Base-by-base conservation (phyloP, 2,329 filamentous ascomycete species). In the Botrytis elliptica region DNA sequence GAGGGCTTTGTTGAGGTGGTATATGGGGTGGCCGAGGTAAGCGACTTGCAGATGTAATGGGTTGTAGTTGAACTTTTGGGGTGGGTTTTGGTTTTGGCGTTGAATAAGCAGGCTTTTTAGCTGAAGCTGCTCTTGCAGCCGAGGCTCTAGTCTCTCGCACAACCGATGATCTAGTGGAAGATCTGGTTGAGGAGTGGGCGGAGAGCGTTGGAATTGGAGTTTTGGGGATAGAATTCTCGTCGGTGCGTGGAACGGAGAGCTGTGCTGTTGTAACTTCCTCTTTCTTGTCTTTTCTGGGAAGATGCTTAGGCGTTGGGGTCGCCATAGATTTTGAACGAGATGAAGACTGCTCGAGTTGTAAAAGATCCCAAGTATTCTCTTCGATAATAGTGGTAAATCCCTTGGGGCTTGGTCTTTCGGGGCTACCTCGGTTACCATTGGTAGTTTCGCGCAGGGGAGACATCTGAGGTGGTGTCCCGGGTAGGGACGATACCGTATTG, bases 1-100 rank as follows among this genome's bases (percentile, higher is more conserved):
- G 81, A 0, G 88, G 88, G 42, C 86, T 88, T 75, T 89, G 88
- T 67, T 87, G 85, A 16, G 81, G 77, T 18, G 77, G 74, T 14
- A 76, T 75, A 10, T 81, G 75, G 68, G 77, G 71, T 6, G 80
- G 80, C 33, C 78, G 77, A 20, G 81, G 80, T 2, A 81, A 74
- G 18, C 78, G 67, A n/a, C 73, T 77, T 22, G 79, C 65, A 42
- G 71, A 72, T 18, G 52, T 52, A 33, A 55, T 77, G 25, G 74
- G 68, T n/a, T 73, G 69, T 18, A 71, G 68, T 73, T 78, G 76
- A 8, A 79, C 73, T 75, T 76, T 76, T 14, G 80, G 76, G 12
- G 76, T 77, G 29, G 74, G 25, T 36, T 75, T 67, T 64, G 74
- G 40, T 74, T 55, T 73, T 16, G 71, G 66, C 40, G 75, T 71